Evolutionary conservation across 345 rosid species (phyloP), one percentile per base, ranked within the genome.

Genomic region (Eucalyptus fibrosa): DNA sequence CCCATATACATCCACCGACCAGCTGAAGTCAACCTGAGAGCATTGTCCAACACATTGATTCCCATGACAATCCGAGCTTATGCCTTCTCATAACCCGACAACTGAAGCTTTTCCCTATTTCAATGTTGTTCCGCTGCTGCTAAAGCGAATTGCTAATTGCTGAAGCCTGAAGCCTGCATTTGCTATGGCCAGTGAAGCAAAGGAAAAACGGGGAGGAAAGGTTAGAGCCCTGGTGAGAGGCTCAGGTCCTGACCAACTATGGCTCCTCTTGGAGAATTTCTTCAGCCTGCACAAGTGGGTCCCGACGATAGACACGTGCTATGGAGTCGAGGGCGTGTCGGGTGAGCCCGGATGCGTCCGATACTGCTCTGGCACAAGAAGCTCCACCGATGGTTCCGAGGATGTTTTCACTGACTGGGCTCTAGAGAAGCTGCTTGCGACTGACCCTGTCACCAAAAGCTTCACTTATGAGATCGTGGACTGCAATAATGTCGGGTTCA

Each of bases 231-330:
- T 50, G 10, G 89, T 93, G 21, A 87, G 21, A 88, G 92, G 89
- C 86, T 91, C 93, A 89, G 90, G 89, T 0, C 87, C 94, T 42
- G 93, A 93, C 86, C 92, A 94, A 72, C 60, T 93, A 42, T 95
- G 96, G 94, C 91, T 85, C 37, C 89, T 93, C 72, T 92, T 91
- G 85, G 87, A 90, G 9, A 96, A 95, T 45, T 96, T 94, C 91
- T 95, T 93, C 50, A 92, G 91, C 90, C 72, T 94, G 28, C 89
- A 93, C 91, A 94, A 92, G 32, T 96, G 92, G 90, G 91, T 90
- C 32, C 95, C 92, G 9, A 50, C 88, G 16, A 88, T 92, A 7
- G 88, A 91, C 87, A 88, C 91, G 40, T 93, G 95, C 7, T 49
- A 49, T 49, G 50, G 50, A 49, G 50, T 49, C 50, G 50, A 49